Evolutionary conservation across 2,329 filamentous ascomycete species (phyloP).

Genomic region (Hymenoscyphus scutula): DNA sequence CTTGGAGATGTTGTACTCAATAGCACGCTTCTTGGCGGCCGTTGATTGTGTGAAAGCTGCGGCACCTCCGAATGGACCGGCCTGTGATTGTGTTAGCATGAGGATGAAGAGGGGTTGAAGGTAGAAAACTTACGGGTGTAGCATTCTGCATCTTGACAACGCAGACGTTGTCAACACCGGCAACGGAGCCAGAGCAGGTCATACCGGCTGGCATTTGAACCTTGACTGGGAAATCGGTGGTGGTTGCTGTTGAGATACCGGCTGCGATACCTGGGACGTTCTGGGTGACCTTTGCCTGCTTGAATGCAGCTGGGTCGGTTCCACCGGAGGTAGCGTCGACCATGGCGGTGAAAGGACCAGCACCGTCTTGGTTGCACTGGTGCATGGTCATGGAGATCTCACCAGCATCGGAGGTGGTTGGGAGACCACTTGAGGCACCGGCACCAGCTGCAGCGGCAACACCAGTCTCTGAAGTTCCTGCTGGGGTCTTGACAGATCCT

Average conservation of each 20-base stretch:
- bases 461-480: constrained; percentile 48
- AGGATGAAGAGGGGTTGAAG: no score
- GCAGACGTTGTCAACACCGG: constrained; percentile 60
- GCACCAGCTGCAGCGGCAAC: constrained; percentile 54
- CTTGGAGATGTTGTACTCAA: constrained; percentile 49
- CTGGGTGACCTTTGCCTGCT: constrained; percentile 55
- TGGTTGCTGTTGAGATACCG: constrained; percentile 57
- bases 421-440: constrained; percentile 51
- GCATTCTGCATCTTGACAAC: constrained; percentile 61
- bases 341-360: constrained; percentile 58
- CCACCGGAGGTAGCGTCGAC: constrained; percentile 64
- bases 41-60: constrained; percentile 62
- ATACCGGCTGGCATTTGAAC: constrained; percentile 66
- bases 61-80: constrained; percentile 66
- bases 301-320: constrained; percentile 58
- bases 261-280: constrained; percentile 58
- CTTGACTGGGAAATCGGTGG: constrained; percentile 62
- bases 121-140: no score
- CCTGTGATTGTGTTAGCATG: constrained; percentile 43
- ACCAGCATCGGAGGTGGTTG: constrained; percentile 59
- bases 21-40: constrained; percentile 58
- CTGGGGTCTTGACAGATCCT: constrained; percentile 45
- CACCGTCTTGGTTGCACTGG: constrained; percentile 71
- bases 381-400: constrained; percentile 63
- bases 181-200: constrained; percentile 60